phyloP scores from a whole-genome alignment of 1,139 yeast species.

The Hansenula sp. region DNA sequence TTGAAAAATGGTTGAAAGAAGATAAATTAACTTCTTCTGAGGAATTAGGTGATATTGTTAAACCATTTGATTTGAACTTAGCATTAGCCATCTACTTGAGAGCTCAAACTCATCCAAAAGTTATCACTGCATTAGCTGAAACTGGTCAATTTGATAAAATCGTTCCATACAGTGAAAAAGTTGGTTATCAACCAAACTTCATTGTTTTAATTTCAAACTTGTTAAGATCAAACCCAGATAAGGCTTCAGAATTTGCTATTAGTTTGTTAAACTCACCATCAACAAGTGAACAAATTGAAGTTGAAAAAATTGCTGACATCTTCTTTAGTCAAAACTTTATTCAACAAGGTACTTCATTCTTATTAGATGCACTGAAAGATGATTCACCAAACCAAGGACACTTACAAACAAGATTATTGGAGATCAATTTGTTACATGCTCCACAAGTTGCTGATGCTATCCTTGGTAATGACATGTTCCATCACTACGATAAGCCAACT shows the following conservation, averaged over 20 bases:
- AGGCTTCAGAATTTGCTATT: slow-evolving; percentile 95
- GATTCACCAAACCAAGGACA: slow-evolving; percentile 96
- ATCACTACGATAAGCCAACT: slow-evolving; percentile 91
- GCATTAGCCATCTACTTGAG: slow-evolving; percentile 91
- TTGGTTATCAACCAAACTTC: slow-evolving; percentile 85
- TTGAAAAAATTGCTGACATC: slow-evolving; percentile 87
- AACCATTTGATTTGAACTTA: slow-evolving; percentile 77
- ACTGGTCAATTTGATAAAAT: slow-evolving; percentile 96
- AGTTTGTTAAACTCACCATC: slow-evolving; percentile 66
- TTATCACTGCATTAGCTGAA: slow-evolving; percentile 89
- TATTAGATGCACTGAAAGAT: slow-evolving; percentile 90
- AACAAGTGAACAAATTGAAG: slow-evolving; percentile 60
- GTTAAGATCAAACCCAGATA: slow-evolving; percentile 92
- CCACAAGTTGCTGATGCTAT: slow-evolving; percentile 99
- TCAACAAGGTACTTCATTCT: slow-evolving; percentile 98
- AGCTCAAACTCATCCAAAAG: slow-evolving; percentile 82
- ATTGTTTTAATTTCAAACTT: slow-evolving; percentile 87
- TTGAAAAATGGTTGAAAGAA: slow-evolving; percentile 96
- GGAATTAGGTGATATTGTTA: slow-evolving; percentile 94
- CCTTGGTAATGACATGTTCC: slow-evolving; percentile 91
- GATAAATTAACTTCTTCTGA: slow-evolving; percentile 92
- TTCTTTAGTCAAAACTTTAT: slow-evolving; percentile 92
- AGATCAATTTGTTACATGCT: slow-evolving; percentile 89
- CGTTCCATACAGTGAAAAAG: slow-evolving; percentile 89
- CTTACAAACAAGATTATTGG: slow-evolving; percentile 90